Evolutionary conservation across 2,329 filamentous ascomycete genomes (phyloP).

Genomic region (Penicillium brevicompactum): DNA sequence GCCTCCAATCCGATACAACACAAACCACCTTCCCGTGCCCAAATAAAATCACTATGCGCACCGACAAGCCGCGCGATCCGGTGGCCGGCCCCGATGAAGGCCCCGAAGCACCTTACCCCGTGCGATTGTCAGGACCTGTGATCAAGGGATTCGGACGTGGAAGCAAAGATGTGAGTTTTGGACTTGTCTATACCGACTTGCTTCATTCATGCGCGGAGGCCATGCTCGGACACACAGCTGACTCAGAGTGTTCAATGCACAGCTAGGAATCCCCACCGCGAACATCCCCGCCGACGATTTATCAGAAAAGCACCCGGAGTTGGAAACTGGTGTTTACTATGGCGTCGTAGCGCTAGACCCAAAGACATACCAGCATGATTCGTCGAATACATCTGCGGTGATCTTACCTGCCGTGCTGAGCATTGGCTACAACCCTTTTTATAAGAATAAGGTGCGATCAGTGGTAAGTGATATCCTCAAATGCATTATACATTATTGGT

Average conservation of each 20-base stretch:
- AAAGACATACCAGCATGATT: conserved; percentile 30
- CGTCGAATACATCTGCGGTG: conserved; percentile 19
- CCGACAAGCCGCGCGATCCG: conserved; percentile 61
- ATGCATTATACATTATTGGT: not conserved
- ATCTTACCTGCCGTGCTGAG: conserved; percentile 89
- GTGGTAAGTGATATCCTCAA: conserved; percentile 53
- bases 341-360: conserved; percentile 78
- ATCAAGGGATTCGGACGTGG: conserved; percentile 93
- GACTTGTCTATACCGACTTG: not conserved
- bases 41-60: conserved; percentile 40
- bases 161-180: conserved; percentile 73
- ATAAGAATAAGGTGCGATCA: conserved; percentile 83
- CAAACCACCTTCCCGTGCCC: not conserved
- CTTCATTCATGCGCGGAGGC: too few relatives aligned
- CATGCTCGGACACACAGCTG: not conserved
- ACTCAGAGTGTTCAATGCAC: conserved; percentile 2
- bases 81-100: conserved; percentile 74
- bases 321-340: conserved; percentile 86
- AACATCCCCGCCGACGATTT: conserved; percentile 75
- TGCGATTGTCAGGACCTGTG: conserved; percentile 81
- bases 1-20: not conserved
- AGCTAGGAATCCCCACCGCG: conserved; percentile 95
- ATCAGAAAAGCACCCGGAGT: conserved; percentile 56
- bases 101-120: conserved; percentile 76
- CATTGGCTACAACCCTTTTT: conserved; percentile 97